phyloP scores from a whole-genome alignment of 2,329 filamentous ascomycete species.

The Plectosphaerella sp. region DNA sequence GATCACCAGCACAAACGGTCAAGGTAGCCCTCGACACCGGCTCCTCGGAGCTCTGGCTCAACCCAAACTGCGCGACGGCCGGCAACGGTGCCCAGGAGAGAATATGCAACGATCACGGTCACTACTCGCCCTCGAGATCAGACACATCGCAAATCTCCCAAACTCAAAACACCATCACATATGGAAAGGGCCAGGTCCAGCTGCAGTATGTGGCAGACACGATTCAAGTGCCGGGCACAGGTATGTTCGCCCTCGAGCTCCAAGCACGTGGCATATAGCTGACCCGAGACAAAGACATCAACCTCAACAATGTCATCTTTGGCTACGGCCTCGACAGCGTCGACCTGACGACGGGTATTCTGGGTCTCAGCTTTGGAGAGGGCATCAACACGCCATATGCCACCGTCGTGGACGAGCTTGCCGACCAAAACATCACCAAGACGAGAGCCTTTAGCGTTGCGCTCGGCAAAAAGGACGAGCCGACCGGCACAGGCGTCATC shows the following conservation, averaged over 20 bases:
- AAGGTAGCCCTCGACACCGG: conserved; percentile 47
- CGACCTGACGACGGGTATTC: conserved; percentile 23
- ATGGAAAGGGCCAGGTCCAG: conserved; percentile 22
- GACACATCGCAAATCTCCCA: conserved; percentile 13
- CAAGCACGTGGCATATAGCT: background rate
- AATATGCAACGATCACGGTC: conserved; percentile 35
- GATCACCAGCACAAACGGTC: conserved; percentile 35
- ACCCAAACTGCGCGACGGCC: conserved; percentile 41
- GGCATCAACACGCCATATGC: conserved; percentile 19
- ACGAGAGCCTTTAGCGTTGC: conserved; percentile 25
- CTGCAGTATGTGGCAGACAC: conserved; percentile 23
- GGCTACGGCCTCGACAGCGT: conserved; percentile 20
- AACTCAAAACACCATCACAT: conserved; percentile 15
- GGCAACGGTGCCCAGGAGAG: conserved; percentile 23
- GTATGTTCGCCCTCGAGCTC: conserved; percentile 6
- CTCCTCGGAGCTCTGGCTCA: conserved; percentile 52
- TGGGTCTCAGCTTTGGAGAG: conserved; percentile 25
- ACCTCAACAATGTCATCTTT: conserved; percentile 20
- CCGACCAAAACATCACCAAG: conserved; percentile 18
- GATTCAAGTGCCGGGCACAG: conserved; percentile 20
- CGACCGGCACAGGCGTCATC: conserved; percentile 19
- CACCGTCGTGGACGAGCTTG: conserved; percentile 23
- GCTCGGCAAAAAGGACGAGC: conserved; percentile 22
- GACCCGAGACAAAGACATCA: conserved; percentile 10
- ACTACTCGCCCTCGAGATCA: conserved; percentile 27